Evolutionary conservation across 306 rosid genomes (phyloP).

Genomic region (Myrica gale): DNA sequence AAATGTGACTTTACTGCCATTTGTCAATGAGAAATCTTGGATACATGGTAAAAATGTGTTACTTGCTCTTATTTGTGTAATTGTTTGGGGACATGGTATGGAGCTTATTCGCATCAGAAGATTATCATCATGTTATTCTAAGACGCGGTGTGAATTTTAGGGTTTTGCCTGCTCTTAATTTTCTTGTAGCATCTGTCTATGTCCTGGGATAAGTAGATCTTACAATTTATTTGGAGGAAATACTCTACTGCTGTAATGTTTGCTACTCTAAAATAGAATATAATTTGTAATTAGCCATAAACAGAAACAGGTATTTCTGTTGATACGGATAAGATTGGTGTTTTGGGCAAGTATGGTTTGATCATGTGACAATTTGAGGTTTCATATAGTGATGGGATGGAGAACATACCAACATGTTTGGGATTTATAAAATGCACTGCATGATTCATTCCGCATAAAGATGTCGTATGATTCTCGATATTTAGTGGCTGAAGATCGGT

Average conservation of each 20-base stretch:
- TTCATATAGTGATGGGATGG: neutral
- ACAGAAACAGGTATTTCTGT: neutral
- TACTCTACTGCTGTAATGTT: neutral
- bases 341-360: neutral
- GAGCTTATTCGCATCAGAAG: neutral
- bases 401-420: neutral
- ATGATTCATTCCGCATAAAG: no score
- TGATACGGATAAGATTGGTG: neutral
- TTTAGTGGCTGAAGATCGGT: neutral
- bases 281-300: neutral
- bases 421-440: neutral
- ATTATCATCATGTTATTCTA: neutral
- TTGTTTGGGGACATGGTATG: neutral
- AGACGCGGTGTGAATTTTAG: neutral
- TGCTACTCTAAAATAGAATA: constrained; percentile 9
- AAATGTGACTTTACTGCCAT: neutral
- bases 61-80: neutral
- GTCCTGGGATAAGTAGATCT: neutral
- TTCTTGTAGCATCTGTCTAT: neutral
- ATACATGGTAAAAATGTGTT: neutral
- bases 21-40: neutral
- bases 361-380: neutral
- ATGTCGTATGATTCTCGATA: no score
- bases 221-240: neutral
- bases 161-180: neutral